These are phyloP conservation scores for Coniochaeta ligniaria DNA, from an alignment of 2,329 filamentous ascomycete species.

Conservation along the genomic window DNA sequence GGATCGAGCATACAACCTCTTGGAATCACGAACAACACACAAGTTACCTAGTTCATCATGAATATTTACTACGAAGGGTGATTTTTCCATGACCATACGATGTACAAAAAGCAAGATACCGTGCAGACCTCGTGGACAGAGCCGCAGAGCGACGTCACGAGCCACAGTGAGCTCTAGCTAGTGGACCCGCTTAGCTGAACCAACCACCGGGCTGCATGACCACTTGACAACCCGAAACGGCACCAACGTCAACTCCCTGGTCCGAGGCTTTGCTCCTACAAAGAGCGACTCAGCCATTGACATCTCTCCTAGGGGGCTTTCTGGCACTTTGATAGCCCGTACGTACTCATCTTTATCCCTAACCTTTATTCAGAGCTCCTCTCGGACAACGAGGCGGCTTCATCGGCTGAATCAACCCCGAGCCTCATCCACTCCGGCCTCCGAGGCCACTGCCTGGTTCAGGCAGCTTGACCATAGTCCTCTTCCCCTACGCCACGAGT, in stretches of 20 bases:
- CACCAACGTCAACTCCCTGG: not conserved
- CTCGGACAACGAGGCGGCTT: not conserved
- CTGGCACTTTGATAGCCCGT: not conserved
- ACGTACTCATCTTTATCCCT: not conserved
- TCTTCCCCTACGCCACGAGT: not conserved
- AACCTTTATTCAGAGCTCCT: not conserved
- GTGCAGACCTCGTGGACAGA: not conserved
- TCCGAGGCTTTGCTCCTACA: too few species aligned
- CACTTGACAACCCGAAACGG: not conserved
- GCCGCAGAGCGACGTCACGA: not conserved
- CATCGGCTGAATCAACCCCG: not conserved
- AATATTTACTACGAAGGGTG: not conserved
- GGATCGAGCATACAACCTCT: not conserved
- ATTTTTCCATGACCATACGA: too few species aligned
- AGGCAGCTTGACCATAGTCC: not conserved
- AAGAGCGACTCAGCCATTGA: too few species aligned
- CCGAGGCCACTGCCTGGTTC: not conserved
- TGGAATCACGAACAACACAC: not conserved
- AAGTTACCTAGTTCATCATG: not conserved
- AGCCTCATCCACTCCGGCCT: not conserved
- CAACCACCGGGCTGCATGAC: not conserved
- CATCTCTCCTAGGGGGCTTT: too few species aligned
- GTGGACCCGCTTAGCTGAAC: not conserved
- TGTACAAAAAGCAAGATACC: too few species aligned
- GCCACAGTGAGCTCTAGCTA: not conserved